phyloP scores from a whole-genome alignment of 192 early-diverging fungal species.

The Podila verticillata region DNA sequence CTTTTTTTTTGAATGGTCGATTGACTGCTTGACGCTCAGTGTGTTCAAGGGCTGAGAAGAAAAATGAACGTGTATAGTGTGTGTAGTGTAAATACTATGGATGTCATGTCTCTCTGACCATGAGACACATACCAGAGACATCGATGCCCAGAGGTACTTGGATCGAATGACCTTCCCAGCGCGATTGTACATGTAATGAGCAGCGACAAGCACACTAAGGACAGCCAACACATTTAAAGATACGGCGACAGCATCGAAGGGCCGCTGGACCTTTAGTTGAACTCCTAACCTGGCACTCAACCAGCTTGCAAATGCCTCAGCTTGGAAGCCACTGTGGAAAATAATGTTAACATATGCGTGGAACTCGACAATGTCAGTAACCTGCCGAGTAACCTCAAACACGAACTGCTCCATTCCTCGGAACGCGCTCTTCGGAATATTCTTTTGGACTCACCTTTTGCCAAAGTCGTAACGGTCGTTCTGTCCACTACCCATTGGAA shows the following conservation, averaged over 20 bases:
- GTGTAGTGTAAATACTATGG: too few species aligned
- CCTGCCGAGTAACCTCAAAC: not conserved
- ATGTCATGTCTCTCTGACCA: too few species aligned
- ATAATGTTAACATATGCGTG: not conserved
- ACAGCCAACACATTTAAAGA: constrained; percentile 44
- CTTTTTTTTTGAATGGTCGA: too few species aligned
- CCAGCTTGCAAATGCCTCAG: constrained; percentile 72
- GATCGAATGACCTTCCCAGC: constrained; percentile 22
- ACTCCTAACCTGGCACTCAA: constrained; percentile 52
- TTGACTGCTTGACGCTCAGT: too few species aligned
- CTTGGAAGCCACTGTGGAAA: constrained; percentile 63
- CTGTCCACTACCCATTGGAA: constrained; percentile 60
- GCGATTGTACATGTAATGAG: constrained; percentile 53
- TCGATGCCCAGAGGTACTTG: too few species aligned
- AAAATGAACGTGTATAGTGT: too few species aligned
- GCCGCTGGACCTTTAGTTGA: constrained; percentile 56
- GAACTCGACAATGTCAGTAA: not conserved
- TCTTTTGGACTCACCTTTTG: constrained; percentile 45
- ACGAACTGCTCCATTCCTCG: too few species aligned
- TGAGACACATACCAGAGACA: too few species aligned
- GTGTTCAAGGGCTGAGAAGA: too few species aligned
- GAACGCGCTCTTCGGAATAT: not conserved
- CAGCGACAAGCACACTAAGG: constrained; percentile 35
- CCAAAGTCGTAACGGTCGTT: constrained; percentile 70
- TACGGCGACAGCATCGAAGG: constrained; percentile 66